A percentile compares a stretch with the other conserved stretches of the same genome.
phyloP scores from a whole-genome alignment of 73 alveolate species.

The Paramecium pentaurelia region DNA sequence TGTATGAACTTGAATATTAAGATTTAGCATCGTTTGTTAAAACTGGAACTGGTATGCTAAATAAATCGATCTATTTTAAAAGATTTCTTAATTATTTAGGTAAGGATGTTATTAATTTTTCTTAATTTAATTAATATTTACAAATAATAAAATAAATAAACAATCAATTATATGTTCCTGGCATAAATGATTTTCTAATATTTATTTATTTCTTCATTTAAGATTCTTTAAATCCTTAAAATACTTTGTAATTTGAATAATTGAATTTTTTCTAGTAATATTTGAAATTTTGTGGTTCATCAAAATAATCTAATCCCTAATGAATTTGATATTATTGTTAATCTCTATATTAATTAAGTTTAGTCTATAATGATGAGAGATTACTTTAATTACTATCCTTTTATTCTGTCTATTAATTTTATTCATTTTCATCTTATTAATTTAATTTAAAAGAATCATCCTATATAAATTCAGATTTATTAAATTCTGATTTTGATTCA shows the following conservation, averaged over 20 bases:
- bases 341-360: neutral
- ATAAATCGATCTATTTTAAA: neutral
- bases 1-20: neutral
- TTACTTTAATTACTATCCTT: neutral
- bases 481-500: neutral
- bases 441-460: neutral
- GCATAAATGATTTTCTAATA: neutral
- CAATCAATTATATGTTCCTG: neutral
- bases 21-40: neutral
- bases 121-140: neutral
- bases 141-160: neutral
- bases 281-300: neutral
- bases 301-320: slow-evolving; percentile 15
- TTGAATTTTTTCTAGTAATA: neutral
- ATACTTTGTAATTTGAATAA: neutral
- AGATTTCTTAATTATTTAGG: neutral
- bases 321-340: neutral
- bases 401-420: neutral
- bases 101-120: neutral
- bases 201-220: neutral
- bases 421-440: neutral
- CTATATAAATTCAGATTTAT: neutral
- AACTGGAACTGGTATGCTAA: neutral
- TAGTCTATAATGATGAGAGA: neutral
- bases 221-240: neutral